Conservation (phyloP, 495 filamentous ascomycete species). For the Lepraria neglecta region DNA sequence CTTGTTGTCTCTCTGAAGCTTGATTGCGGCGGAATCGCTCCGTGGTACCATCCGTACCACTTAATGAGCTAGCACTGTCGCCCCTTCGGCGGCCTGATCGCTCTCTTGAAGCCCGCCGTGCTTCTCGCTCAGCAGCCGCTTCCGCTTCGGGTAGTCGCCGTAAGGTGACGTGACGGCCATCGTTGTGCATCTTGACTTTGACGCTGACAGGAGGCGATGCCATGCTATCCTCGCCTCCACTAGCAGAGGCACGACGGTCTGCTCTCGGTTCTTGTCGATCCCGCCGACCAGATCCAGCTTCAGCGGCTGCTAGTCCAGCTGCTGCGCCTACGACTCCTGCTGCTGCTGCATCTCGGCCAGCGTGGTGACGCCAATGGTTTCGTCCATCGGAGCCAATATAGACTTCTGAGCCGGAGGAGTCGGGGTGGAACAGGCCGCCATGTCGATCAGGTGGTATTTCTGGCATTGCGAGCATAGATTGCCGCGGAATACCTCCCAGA, state of each 20-base stretch:
- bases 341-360: conserved; percentile 32
- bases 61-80: conserved; percentile 43
- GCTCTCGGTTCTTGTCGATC: conserved; percentile 31
- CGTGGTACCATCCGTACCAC: conserved; percentile 39
- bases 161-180: conserved; percentile 75
- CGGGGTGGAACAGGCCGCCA: conserved; percentile 50
- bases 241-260: conserved; percentile 19
- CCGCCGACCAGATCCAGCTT: conserved; percentile 38
- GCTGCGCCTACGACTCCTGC: conserved; percentile 42
- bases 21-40: conserved; percentile 50
- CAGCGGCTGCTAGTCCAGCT: conserved; percentile 40
- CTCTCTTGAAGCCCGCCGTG: conserved; percentile 42
- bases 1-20: conserved; percentile 45
- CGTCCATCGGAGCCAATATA: conserved; percentile 47
- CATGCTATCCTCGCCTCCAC: conserved; percentile 35
- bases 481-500: conserved; percentile 23
- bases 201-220: conserved; percentile 64
- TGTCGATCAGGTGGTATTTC: conserved; percentile 44
- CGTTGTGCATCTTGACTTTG: conserved; percentile 72
- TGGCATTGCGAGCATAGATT: conserved; percentile 32
- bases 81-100: conserved; percentile 29
- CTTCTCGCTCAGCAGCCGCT: conserved; percentile 56
- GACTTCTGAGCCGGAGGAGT: conserved; percentile 52
- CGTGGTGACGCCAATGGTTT: conserved; percentile 42
- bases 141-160: conserved; percentile 76